Evolutionary conservation across 2,329 filamentous ascomycete genomes (phyloP), one percentile per base, ranked within the genome.

Genomic region (Pseudogymnoascus sp.): DNA sequence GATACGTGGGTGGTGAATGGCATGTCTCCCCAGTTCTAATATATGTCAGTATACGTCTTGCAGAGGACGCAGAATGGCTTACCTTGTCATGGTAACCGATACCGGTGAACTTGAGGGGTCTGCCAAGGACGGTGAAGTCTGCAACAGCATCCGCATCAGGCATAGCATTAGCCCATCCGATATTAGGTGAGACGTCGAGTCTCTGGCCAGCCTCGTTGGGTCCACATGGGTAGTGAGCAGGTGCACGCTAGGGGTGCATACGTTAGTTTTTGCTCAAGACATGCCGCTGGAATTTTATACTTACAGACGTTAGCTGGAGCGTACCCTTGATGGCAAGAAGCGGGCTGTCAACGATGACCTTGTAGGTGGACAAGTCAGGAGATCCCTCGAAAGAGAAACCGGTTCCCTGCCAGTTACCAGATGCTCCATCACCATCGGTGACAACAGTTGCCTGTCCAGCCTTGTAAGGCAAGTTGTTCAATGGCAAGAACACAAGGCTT

Each of bases 41-140:
- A 6, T 36, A 13, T 25, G 10, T 54, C 34, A 39, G 23, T 57
- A 41, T 57, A 31, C 34, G 28, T 41, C 14, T 8, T 41, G 19
- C 21, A 31, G 14, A 31, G 4, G 25, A 5, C 25, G 11, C 8
- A 11, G 19, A 51, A 43, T 65, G 16, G 3, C 36, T 60, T 65
- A 75, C 75, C 69, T 79, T 80, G 66, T 81, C 79, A 67, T 80
- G 79, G 67, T 80, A 80, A 1, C 73, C 79, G 1, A 71, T 62
- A 1, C 79, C 78, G 5, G 69, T 67, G 65, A 78, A 79, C 5
- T 63, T 63, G 14, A 78, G 23, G 13, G 37, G 36, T 28, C 68
- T 70, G 1, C 76, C 77, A 6, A 39, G 6, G 28, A 71, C 63
- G 4, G 62, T 62, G 37, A 71, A 65, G 37, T 71, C 64, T 1